phyloP scores from a whole-genome alignment of 306 rosid species.

The Rubus idaeus region DNA sequence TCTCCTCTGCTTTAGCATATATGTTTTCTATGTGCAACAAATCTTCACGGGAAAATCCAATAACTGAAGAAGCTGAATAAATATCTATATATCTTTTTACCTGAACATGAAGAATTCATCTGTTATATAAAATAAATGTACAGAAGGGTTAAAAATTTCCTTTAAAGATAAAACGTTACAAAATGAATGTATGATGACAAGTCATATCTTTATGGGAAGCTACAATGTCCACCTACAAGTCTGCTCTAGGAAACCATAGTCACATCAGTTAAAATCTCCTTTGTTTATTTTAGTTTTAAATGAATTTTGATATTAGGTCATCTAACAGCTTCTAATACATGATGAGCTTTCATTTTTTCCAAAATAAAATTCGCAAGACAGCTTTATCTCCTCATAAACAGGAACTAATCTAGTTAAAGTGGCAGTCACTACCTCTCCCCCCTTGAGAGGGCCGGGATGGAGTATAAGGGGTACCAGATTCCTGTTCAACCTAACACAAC shows the following conservation, averaged over 20 bases:
- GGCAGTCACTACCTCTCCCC: not conserved
- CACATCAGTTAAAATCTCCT: not conserved
- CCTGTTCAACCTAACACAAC: not conserved
- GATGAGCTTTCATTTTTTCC: not conserved
- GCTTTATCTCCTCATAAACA: not conserved
- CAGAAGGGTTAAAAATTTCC: not conserved
- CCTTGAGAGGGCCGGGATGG: not conserved
- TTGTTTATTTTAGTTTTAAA: not conserved
- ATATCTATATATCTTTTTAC: slow-evolving; percentile 88
- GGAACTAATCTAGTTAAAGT: not conserved
- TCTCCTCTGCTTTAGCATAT: slow-evolving; percentile 66
- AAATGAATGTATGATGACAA: not conserved
- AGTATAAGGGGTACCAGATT: not conserved
- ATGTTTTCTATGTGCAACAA: slow-evolving; percentile 50
- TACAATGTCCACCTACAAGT: not conserved
- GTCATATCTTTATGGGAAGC: not conserved
- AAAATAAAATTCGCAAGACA: not conserved
- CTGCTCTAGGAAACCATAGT: not conserved
- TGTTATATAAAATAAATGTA: not conserved
- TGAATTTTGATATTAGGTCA: not conserved
- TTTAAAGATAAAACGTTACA: not conserved
- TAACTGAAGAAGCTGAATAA: slow-evolving; percentile 80
- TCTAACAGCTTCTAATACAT: not conserved
- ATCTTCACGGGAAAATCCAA: slow-evolving; percentile 91
- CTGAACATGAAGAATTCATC: slow-evolving; percentile 36